Percentiles rank a stretch among this genome's conserved stretches.
phyloP scores from a whole-genome alignment of 1,139 yeast species.

The Debaryomyces nepalensis region DNA sequence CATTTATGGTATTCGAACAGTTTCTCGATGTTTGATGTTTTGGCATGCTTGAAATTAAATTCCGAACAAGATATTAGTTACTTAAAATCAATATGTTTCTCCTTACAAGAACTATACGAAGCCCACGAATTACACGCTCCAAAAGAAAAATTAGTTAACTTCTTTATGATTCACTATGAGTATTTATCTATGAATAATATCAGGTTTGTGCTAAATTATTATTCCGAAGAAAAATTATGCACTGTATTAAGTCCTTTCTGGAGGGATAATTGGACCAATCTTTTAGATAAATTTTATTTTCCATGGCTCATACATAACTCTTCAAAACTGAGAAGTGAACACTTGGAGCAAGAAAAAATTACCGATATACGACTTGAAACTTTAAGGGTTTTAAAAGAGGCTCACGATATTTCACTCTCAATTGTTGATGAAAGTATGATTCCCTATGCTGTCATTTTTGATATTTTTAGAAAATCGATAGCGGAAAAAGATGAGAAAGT shows the following conservation, averaged over 20 bases:
- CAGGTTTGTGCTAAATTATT: conserved; percentile 49
- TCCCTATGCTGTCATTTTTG: conserved; percentile 35
- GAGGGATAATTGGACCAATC: conserved; percentile 50
- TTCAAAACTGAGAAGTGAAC: background rate
- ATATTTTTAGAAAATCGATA: conserved; percentile 34
- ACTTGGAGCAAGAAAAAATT: conserved; percentile 14
- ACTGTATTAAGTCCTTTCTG: conserved; percentile 58
- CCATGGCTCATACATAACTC: conserved; percentile 16
- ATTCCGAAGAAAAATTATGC: conserved; percentile 56
- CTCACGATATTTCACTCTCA: conserved; percentile 42
- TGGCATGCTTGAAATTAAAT: conserved; percentile 26
- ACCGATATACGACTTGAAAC: conserved; percentile 43
- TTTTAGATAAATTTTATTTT: conserved; percentile 53
- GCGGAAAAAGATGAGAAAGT: conserved; percentile 37
- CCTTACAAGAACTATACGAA: conserved; percentile 39
- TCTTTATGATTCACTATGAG: conserved; percentile 45
- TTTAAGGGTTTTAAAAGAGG: conserved; percentile 48
- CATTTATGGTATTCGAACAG: conserved; percentile 55
- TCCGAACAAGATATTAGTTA: conserved; percentile 39
- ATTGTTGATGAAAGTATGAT: conserved; percentile 29
- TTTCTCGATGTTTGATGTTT: conserved; percentile 46
- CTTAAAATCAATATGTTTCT: conserved; percentile 42
- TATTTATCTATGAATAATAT: conserved; percentile 42
- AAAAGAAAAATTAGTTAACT: conserved; percentile 45
- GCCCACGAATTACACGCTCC: conserved; percentile 49